These are phyloP conservation scores for Halteria grandinella DNA, from an alignment of 73 alveolate species.

Conservation along the genomic window DNA sequence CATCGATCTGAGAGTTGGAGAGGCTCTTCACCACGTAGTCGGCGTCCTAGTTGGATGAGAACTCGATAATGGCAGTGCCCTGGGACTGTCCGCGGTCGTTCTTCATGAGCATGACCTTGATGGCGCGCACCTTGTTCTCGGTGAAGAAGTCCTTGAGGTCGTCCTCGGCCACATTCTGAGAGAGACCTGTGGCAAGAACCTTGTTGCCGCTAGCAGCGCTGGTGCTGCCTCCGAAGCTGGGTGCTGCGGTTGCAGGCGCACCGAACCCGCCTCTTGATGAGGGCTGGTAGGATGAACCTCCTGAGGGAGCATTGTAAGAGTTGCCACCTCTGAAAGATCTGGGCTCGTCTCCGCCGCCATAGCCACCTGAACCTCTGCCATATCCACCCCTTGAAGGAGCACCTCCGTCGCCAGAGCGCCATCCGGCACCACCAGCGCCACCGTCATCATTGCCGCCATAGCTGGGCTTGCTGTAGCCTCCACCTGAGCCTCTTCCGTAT, in stretches of 20 bases:
- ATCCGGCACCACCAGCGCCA: neutral
- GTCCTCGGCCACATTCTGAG: neutral
- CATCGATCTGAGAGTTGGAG: no score
- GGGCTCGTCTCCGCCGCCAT: neutral
- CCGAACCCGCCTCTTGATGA: neutral
- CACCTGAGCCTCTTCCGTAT: conserved; percentile 8
- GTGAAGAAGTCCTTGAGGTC: neutral
- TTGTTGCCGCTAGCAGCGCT: neutral
- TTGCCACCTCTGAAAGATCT: neutral
- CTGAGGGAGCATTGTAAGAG: no score
- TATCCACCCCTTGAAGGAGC: neutral
- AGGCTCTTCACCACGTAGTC: neutral
- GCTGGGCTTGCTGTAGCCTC: neutral
- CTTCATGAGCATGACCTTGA: neutral
- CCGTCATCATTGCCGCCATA: neutral
- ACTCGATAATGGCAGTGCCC: neutral
- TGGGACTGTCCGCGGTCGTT: neutral
- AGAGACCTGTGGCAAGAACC: neutral
- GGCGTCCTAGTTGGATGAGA: neutral
- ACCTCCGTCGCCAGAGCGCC: conserved; percentile 5
- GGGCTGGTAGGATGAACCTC: neutral
- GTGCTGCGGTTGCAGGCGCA: neutral
- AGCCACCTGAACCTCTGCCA: conserved; percentile 35
- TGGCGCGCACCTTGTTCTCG: neutral
- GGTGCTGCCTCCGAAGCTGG: neutral